phyloP scores from a whole-genome alignment of 2,329 filamentous ascomycete genomes.

The Microsporum audouinii region DNA sequence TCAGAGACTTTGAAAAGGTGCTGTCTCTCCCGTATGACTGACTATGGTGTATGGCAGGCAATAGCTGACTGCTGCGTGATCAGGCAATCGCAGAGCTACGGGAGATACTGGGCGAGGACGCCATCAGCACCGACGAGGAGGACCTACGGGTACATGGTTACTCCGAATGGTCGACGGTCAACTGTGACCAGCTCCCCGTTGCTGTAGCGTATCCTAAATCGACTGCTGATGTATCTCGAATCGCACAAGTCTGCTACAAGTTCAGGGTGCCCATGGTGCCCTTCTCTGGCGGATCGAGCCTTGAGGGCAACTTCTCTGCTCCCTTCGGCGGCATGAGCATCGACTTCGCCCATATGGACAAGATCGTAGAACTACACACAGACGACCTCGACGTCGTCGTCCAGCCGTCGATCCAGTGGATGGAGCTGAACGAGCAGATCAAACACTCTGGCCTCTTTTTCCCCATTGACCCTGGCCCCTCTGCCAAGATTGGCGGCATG shows the following conservation, averaged over 20 bases:
- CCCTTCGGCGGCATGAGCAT: slow-evolving; percentile 79
- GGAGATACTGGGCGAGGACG: slow-evolving; percentile 43
- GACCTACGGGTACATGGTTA: slow-evolving; percentile 54
- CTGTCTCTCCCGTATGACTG: background rate
- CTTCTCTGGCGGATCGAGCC: slow-evolving; percentile 72
- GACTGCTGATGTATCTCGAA: slow-evolving; percentile 53
- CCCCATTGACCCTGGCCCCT: slow-evolving; percentile 73
- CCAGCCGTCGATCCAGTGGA: slow-evolving; percentile 86
- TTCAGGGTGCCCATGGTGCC: slow-evolving; percentile 75
- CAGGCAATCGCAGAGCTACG: slow-evolving; percentile 48
- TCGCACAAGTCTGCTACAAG: slow-evolving; percentile 62
- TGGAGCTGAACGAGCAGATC: slow-evolving; percentile 68
- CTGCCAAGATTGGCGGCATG: slow-evolving; percentile 48
- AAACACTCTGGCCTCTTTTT: slow-evolving; percentile 73
- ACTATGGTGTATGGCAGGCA: background rate
- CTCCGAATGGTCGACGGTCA: slow-evolving; percentile 60
- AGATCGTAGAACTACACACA: slow-evolving; percentile 65
- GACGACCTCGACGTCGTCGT: slow-evolving; percentile 90
- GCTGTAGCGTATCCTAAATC: slow-evolving; percentile 54
- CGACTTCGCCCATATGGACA: slow-evolving; percentile 80
- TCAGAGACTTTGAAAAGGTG: slow-evolving; percentile 32
- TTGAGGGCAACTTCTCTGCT: slow-evolving; percentile 84
- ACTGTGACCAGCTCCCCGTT: slow-evolving; percentile 51
- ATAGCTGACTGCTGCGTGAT: background rate
- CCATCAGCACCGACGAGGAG: slow-evolving; percentile 53